Conservation (phyloP, 441 rosid genomes). For the Metrosideros polymorpha region DNA sequence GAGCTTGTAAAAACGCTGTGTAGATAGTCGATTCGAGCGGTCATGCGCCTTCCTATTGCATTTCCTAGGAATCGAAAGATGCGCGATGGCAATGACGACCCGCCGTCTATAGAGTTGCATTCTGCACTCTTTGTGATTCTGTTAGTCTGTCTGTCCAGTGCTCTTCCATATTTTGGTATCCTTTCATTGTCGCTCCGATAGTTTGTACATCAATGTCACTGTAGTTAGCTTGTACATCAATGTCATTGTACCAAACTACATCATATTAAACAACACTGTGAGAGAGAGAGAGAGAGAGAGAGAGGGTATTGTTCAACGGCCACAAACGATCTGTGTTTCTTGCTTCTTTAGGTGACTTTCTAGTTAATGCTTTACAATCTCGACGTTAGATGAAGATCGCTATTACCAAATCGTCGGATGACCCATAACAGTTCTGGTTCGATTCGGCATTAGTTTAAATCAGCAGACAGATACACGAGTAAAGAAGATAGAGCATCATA, state of each 20-base stretch:
- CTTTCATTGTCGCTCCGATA: background rate
- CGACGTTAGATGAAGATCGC: background rate
- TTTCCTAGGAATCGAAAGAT: background rate
- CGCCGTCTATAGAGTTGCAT: background rate
- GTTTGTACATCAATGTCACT: background rate
- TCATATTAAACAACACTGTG: background rate
- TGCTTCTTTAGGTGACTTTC: background rate
- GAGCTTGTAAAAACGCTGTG: background rate
- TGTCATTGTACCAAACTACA: background rate
- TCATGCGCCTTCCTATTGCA: accelerated
- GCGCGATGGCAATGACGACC: background rate
- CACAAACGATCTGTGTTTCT: background rate
- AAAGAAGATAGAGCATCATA: background rate
- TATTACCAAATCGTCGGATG: background rate
- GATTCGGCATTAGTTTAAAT: background rate
- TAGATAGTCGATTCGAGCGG: background rate
- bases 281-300: background rate
- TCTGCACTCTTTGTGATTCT: background rate
- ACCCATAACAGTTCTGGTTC: background rate
- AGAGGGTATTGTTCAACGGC: background rate
- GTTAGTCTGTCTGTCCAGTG: background rate
- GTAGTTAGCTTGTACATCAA: background rate
- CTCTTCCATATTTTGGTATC: background rate
- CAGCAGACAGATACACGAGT: background rate
- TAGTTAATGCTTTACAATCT: background rate